Evolutionary conservation across 352 stramenopile species (phyloP), one percentile per base, ranked within the genome.

Genomic region (Phytophthora sp.): DNA sequence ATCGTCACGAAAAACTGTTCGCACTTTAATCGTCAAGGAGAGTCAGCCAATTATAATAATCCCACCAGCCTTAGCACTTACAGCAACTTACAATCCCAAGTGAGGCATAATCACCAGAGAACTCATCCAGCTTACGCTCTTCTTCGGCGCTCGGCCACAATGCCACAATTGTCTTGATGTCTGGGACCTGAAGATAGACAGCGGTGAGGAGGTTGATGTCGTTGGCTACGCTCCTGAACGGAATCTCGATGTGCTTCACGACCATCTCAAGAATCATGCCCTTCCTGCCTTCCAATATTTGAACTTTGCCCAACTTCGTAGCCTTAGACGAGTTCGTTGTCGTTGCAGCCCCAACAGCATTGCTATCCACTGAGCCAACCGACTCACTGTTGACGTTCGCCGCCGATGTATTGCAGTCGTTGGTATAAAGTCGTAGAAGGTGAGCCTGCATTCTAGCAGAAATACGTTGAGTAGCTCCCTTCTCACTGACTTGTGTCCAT

Each of bases 121-220:
- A 76, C 31, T 65, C 51, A 21, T 72, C 57, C 1, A 76, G 62
- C 8, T 35, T 38, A 15, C 53, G 48, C 34, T 72, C 39, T 17
- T 76, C 67, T 15, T 44, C 55, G 24, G 58, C 43, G 28, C 57
- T 76, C 10, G 67, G 67, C 67, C 67, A 76, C 67, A 76, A 72
- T 3, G 67, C 49, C 26, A 76, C 26, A 30, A 76, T 62, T 7
- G 67, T 69, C 31, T 59, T 72, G 26, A 76, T 62, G 11, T 71
- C 57, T 12, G 62, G 65, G 26, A 55, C 67, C 50, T 61, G 38
- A 3, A 76, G 20, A 42, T 71, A 72, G 34, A 63, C 59, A 10
- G 61, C 67, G 20, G 61, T 69, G n/a, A 76, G 43, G 5, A 69
- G 39, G 28, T 69, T 62, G 1, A 76, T 7, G 34, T 76, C 67